A percentile compares a stretch with the other conserved stretches of the same genome.
Conservation (phyloP, 305 asterid genomes). For the Solanum hybrid region DNA sequence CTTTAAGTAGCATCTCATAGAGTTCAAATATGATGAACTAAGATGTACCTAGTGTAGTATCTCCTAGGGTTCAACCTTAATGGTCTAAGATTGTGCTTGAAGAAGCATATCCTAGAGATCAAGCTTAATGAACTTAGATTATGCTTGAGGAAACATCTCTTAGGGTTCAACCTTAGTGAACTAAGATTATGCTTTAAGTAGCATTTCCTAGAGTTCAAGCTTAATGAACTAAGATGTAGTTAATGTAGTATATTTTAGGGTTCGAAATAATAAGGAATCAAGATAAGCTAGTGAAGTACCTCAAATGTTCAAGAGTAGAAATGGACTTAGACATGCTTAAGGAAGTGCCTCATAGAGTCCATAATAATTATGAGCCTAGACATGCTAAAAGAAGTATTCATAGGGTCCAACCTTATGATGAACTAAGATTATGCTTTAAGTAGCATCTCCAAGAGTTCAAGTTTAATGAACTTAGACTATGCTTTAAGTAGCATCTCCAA, state of each 20-base stretch:
- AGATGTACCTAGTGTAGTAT: background rate
- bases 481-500: background rate
- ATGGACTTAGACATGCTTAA: background rate
- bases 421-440: background rate
- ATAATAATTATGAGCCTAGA: background rate
- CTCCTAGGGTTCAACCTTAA: background rate
- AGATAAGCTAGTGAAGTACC: background rate
- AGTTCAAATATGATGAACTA: background rate
- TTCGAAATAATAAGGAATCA: background rate
- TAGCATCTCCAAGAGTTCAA: background rate
- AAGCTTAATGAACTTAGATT: too few relatives aligned
- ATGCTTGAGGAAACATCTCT: background rate
- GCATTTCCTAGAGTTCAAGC: background rate
- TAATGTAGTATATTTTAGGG: background rate
- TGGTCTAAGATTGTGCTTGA: background rate
- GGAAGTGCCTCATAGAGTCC: background rate
- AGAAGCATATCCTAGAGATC: background rate
- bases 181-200: too few relatives aligned
- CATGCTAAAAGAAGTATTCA: background rate
- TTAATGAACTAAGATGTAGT: background rate
- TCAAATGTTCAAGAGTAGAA: background rate
- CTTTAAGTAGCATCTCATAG: background rate
- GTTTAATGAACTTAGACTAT: background rate
- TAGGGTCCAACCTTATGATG: background rate
- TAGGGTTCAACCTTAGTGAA: too few relatives aligned